These are phyloP conservation scores for Dryas drummondii DNA, from an alignment of 306 rosid species.

Conservation along the genomic window DNA sequence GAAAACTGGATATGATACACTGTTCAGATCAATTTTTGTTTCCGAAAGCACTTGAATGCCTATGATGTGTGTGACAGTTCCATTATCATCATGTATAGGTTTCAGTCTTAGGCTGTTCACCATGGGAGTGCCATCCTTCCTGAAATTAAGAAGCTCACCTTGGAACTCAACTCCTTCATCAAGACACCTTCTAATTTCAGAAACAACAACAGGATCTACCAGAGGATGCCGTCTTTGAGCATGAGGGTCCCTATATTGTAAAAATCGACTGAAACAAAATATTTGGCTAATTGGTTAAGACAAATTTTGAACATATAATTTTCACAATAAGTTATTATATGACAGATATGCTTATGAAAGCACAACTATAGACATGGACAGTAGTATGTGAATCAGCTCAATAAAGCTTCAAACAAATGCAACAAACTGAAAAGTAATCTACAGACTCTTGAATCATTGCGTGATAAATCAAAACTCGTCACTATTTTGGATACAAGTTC, in stretches of 20 bases:
- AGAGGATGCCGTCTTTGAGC: conserved; percentile 95
- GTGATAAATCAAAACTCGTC: background rate
- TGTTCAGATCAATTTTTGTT: conserved; percentile 75
- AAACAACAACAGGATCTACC: conserved; percentile 95
- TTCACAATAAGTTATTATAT: background rate
- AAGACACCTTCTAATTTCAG: conserved; percentile 92
- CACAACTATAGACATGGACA: background rate
- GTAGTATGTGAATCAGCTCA: background rate
- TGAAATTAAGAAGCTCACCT: conserved; percentile 91
- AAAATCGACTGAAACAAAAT: conserved; percentile 76
- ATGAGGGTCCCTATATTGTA: conserved; percentile 87
- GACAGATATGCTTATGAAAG: background rate
- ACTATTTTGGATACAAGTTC: background rate
- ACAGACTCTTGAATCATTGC: background rate
- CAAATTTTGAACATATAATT: background rate
- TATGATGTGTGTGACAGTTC: conserved; percentile 78
- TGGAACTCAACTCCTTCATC: conserved; percentile 85
- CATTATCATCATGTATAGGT: conserved; percentile 84
- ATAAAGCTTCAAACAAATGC: background rate
- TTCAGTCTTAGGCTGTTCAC: conserved; percentile 78
- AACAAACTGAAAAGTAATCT: background rate
- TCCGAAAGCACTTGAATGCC: conserved; percentile 90
- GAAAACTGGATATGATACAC: conserved; percentile 84
- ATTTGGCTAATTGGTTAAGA: background rate
- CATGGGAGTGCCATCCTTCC: conserved; percentile 89